A percentile compares a stretch with the other conserved stretches of the same genome.
phyloP scores from a whole-genome alignment of 1,284 basidiomycete genomes.

The Sutorius eximius region DNA sequence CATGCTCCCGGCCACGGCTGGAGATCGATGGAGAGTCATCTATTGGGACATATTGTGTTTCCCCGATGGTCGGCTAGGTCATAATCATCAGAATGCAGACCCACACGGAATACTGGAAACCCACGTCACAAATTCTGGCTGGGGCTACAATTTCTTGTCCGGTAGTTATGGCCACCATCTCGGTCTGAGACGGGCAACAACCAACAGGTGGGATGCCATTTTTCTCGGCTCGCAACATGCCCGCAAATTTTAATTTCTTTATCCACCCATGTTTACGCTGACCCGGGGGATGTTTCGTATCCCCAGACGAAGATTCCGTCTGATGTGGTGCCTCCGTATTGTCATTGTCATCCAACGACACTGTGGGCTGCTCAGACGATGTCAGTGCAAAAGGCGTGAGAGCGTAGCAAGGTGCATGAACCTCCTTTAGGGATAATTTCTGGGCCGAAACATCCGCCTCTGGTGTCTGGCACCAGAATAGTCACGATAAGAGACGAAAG shows the following conservation, averaged over 20 bases:
- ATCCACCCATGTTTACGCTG: not conserved
- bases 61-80: too few relatives aligned
- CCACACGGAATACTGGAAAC: not conserved
- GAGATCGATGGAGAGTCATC: too few relatives aligned
- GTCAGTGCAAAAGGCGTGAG: not conserved
- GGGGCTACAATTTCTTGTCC: not conserved
- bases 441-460: not conserved
- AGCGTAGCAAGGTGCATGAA: not conserved
- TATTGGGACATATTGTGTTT: too few relatives aligned
- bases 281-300: not conserved
- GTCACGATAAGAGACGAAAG: not conserved
- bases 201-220: too few relatives aligned
- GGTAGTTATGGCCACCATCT: too few relatives aligned
- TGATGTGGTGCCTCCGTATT: not conserved
- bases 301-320: not conserved
- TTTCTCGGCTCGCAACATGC: too few relatives aligned
- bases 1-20: too few relatives aligned
- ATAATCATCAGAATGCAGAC: not conserved
- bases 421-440: not conserved
- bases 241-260: not conserved
- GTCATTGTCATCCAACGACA: not conserved
- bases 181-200: too few relatives aligned
- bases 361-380: not conserved
- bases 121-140: not conserved
- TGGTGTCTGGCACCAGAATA: not conserved